These are phyloP conservation scores for Candida taoyuanica DNA, from an alignment of 805 yeast species.

Conservation along the genomic window DNA sequence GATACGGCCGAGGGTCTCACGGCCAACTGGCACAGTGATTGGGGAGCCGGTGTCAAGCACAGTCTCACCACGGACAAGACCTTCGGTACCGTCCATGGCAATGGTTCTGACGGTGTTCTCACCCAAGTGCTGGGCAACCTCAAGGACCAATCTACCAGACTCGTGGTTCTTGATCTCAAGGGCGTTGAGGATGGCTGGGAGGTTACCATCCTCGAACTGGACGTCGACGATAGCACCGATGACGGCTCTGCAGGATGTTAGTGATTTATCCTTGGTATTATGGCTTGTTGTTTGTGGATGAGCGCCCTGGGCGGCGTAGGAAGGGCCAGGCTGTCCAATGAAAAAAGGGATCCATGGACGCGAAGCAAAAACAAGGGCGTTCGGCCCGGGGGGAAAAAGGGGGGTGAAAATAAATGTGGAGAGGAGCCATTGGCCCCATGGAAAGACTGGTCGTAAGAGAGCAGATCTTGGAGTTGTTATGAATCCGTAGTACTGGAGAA, in stretches of 20 bases:
- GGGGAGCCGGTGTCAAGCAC: conserved; percentile 97
- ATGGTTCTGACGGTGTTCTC: conserved; percentile 99
- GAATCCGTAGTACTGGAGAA: too few species aligned
- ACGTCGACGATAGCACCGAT: conserved; percentile 99
- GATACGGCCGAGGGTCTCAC: conserved; percentile 98
- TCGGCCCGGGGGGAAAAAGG: background rate
- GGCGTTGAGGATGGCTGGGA: conserved; percentile 97
- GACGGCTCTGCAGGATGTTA: conserved; percentile 62
- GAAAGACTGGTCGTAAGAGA: too few species aligned
- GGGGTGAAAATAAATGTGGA: too few species aligned
- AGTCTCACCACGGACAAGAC: conserved; percentile 94
- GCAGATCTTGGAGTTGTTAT: too few species aligned
- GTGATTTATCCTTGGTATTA: conserved; percentile 9
- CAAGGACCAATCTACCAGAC: conserved; percentile 81
- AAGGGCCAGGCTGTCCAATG: background rate
- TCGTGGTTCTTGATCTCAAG: conserved; percentile 78
- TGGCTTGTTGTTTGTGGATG: background rate
- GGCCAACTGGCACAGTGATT: conserved; percentile 98
- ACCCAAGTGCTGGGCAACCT: conserved; percentile 99
- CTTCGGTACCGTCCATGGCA: conserved; percentile 99
- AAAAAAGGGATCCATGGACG: too few species aligned
- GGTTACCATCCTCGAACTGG: conserved; percentile 95
- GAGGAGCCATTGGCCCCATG: too few species aligned
- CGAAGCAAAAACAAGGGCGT: too few species aligned
- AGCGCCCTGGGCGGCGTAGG: background rate